A percentile compares a stretch with the other conserved stretches of the same genome.
Evolutionary conservation across 768 basidiomycete species (phyloP).

Genomic region (Phylloporus sp.): DNA sequence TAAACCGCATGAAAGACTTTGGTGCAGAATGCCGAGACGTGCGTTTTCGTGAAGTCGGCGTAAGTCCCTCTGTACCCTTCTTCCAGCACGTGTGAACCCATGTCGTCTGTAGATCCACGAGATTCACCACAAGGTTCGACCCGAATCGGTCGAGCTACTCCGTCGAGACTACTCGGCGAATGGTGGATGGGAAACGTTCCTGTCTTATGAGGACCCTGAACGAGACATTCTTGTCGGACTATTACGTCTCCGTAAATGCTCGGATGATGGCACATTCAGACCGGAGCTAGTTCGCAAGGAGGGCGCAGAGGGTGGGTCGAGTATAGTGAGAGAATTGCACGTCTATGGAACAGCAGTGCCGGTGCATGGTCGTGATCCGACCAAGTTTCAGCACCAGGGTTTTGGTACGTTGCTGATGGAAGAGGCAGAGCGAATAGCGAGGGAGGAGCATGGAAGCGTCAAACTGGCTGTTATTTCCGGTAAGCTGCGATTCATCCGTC

Average conservation of each 20-base stretch:
- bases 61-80: slow-evolving; percentile 36
- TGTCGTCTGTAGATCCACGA: slow-evolving; percentile 73
- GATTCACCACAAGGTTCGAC: slow-evolving; percentile 96
- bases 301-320: slow-evolving; percentile 72
- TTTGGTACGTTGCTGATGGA: slow-evolving; percentile 98
- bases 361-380: slow-evolving; percentile 95
- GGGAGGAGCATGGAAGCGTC: slow-evolving; percentile 93
- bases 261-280: slow-evolving; percentile 94
- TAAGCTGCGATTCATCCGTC: slow-evolving; percentile 29
- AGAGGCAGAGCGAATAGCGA: slow-evolving; percentile 95
- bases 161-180: slow-evolving; percentile 95
- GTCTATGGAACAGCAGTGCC: slow-evolving; percentile 98
- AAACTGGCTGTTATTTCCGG: slow-evolving; percentile 98
- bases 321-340: slow-evolving; percentile 93
- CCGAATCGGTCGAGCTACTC: slow-evolving; percentile 91
- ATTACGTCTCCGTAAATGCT: slow-evolving; percentile 88
- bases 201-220: slow-evolving; percentile 98
- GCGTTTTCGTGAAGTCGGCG: slow-evolving; percentile 95
- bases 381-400: slow-evolving; percentile 96
- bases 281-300: slow-evolving; percentile 77
- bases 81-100: neutral
- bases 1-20: slow-evolving; percentile 98
- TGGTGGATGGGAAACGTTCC: slow-evolving; percentile 99
- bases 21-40: slow-evolving; percentile 97
- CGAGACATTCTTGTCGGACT: slow-evolving; percentile 94